phyloP scores from a whole-genome alignment of 768 basidiomycete genomes.

The Xanthoconium purpureum region DNA sequence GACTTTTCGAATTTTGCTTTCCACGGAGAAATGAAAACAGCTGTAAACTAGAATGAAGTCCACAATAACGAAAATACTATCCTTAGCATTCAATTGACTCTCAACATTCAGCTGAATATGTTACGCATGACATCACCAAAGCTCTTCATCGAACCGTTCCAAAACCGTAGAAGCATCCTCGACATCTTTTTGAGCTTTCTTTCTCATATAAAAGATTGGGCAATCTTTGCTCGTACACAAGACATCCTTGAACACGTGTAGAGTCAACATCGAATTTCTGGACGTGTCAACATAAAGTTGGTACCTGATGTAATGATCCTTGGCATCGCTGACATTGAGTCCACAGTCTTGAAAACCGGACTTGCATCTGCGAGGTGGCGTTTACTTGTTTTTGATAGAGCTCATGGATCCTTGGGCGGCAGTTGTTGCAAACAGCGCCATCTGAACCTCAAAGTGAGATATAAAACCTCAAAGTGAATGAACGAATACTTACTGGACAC shows the following conservation, averaged over 20 bases:
- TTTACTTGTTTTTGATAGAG: conserved; percentile 88
- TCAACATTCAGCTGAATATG: neutral
- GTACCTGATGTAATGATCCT: conserved; percentile 91
- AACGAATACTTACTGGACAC: conserved; percentile 49
- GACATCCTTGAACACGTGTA: conserved; percentile 64
- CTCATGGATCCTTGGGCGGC: conserved; percentile 79
- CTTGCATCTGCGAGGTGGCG: conserved; percentile 74
- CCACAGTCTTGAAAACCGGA: conserved; percentile 93
- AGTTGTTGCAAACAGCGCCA: conserved; percentile 94
- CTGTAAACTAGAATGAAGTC: too few species aligned
- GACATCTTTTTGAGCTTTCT: conserved; percentile 97
- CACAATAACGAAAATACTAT: too few species aligned
- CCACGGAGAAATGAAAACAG: too few species aligned
- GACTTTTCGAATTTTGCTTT: too few species aligned
- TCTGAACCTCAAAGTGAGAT: conserved; percentile 42
- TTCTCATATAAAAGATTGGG: conserved; percentile 98
- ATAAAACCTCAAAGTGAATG: neutral
- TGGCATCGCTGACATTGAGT: conserved; percentile 99
- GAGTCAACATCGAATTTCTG: neutral
- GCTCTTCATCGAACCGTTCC: conserved; percentile 79
- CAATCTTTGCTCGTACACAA: conserved; percentile 96
- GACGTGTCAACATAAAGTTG: neutral
- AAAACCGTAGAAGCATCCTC: conserved; percentile 76
- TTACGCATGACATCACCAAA: conserved; percentile 47
- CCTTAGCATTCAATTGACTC: too few species aligned